These are phyloP conservation scores for Priceomyces castillae DNA, from an alignment of 805 yeast species.

Conservation along the genomic window DNA sequence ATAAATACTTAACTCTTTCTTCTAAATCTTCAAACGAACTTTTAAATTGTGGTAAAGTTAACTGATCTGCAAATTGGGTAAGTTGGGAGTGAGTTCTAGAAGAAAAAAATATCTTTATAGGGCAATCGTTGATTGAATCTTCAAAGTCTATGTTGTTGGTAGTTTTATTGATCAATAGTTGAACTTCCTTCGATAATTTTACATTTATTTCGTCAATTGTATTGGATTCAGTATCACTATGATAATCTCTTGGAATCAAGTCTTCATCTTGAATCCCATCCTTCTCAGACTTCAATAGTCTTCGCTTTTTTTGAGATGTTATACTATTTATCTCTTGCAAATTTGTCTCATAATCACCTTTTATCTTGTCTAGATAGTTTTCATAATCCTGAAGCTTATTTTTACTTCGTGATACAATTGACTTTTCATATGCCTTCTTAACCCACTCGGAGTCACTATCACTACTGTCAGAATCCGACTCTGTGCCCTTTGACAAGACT, in stretches of 20 bases:
- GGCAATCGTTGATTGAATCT: conserved; percentile 24
- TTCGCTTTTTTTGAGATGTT: conserved; percentile 7
- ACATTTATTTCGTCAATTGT: conserved; percentile 22
- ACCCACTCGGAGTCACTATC: conserved; percentile 74
- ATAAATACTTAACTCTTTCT: conserved; percentile 64
- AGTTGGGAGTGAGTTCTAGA: conserved; percentile 92
- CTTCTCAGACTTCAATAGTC: conserved; percentile 2
- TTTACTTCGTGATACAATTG: conserved; percentile 27
- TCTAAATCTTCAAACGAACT: conserved; percentile 48
- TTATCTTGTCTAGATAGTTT: conserved; percentile 33
- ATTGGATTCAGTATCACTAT: conserved; percentile 24
- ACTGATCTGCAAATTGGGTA: conserved; percentile 73
- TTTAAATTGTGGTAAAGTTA: conserved; percentile 59
- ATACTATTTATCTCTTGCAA: conserved; percentile 3
- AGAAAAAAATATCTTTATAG: conserved; percentile 57
- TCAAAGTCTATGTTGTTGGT: conserved; percentile 24
- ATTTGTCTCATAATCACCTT: conserved; percentile 19
- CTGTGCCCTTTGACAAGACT: not conserved
- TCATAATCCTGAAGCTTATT: conserved; percentile 39
- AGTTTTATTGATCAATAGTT: conserved; percentile 44
- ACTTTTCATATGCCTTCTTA: conserved; percentile 32
- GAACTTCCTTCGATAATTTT: conserved; percentile 46
- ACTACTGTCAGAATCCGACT: conserved; percentile 21
- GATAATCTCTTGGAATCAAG: conserved; percentile 35
- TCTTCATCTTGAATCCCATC: conserved; percentile 3